A percentile compares a stretch with the other conserved stretches of the same genome.
Conservation (phyloP, 2,329 filamentous ascomycete genomes). For the Pseudocercospora fijiensis region DNA sequence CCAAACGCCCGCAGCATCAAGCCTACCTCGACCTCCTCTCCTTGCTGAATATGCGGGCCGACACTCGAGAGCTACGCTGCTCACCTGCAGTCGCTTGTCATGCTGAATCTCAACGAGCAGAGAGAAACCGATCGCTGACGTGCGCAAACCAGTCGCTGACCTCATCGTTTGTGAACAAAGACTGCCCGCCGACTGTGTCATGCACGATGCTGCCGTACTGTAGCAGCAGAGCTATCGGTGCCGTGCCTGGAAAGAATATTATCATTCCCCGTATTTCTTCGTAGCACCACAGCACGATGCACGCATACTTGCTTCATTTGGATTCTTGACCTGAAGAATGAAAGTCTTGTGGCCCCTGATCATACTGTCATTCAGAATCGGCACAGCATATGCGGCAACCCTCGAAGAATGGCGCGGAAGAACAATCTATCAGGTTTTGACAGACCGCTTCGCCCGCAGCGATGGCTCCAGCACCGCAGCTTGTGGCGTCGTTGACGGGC, state of each 20-base stretch:
- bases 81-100: neutral
- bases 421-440: constrained; percentile 44
- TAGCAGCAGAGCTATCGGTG: neutral
- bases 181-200: neutral
- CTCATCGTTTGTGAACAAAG: neutral
- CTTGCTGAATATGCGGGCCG: neutral
- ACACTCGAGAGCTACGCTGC: neutral
- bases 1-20: neutral
- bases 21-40: neutral
- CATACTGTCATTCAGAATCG: neutral
- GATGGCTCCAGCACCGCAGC: constrained; percentile 27
- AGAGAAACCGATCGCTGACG: neutral
- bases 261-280: neutral
- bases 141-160: neutral
- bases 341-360: neutral
- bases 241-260: no score
- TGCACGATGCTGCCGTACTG: neutral
- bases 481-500: constrained; percentile 33
- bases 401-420: constrained; percentile 41
- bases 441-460: constrained; percentile 40
- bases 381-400: constrained; percentile 30
- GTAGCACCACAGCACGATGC: constrained; percentile 10
- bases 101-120: neutral
- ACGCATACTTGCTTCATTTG: neutral
- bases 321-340: neutral